Conservation (phyloP, 352 stramenopile species). For the Phytopythium boreale region DNA sequence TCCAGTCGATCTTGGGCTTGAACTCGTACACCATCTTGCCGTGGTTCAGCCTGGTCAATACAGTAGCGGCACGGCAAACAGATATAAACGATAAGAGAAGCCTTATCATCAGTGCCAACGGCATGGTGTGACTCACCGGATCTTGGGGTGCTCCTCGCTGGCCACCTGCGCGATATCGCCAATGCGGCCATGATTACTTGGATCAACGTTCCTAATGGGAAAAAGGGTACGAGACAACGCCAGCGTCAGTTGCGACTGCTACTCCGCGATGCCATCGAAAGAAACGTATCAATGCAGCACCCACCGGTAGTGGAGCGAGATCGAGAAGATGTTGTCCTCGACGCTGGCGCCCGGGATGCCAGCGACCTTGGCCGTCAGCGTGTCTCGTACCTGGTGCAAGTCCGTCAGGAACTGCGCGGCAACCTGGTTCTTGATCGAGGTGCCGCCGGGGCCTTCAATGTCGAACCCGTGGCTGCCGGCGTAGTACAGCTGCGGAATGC, state of each 20-base stretch:
- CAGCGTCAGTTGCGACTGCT: background rate
- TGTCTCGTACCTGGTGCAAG: slow-evolving; percentile 54
- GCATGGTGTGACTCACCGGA: slow-evolving; percentile 32
- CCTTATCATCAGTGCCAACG: slow-evolving; percentile 1
- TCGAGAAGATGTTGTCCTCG: slow-evolving; percentile 88
- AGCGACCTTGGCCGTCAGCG: slow-evolving; percentile 37
- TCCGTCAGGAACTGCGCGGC: slow-evolving; percentile 70
- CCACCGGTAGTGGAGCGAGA: slow-evolving; percentile 88
- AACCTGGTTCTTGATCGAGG: slow-evolving; percentile 82
- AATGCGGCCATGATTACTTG: slow-evolving; percentile 32
- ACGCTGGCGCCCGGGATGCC: slow-evolving; percentile 65
- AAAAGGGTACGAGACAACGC: background rate
- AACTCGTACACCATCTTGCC: slow-evolving; percentile 91
- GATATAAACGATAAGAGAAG: no score
- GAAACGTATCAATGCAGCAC: background rate
- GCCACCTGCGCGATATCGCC: slow-evolving; percentile 36
- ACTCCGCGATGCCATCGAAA: background rate
- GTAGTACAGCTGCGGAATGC: slow-evolving; percentile 87
- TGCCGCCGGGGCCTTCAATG: slow-evolving; percentile 77
- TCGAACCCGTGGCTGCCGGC: slow-evolving; percentile 90
- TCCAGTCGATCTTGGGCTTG: slow-evolving; percentile 90
- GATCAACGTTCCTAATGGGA: slow-evolving; percentile 53
- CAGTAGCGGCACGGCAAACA: background rate
- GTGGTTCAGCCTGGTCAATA: slow-evolving; percentile 52
- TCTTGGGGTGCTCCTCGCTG: slow-evolving; percentile 47